phyloP scores from a whole-genome alignment of 1,284 basidiomycete species.

The Sparassis latifolia region DNA sequence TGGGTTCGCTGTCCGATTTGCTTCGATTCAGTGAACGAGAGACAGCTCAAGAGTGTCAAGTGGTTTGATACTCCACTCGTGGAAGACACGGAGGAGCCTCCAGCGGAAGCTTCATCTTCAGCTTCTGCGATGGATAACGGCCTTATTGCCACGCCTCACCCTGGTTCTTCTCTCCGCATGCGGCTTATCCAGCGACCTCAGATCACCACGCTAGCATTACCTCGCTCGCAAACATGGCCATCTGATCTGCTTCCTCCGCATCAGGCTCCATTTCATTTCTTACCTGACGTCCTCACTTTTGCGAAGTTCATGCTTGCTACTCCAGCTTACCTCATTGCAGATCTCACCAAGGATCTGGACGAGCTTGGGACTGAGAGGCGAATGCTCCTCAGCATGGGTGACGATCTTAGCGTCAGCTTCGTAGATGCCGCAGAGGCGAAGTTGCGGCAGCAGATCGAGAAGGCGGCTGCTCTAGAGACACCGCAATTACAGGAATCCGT shows the following conservation, averaged over 20 bases:
- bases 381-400: slow-evolving; percentile 56
- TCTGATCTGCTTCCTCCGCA: slow-evolving; percentile 88
- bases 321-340: slow-evolving; percentile 72
- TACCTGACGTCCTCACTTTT: slow-evolving; percentile 86
- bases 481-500: slow-evolving; percentile 48
- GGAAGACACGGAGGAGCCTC: slow-evolving; percentile 32
- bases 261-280: slow-evolving; percentile 91
- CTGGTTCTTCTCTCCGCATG: slow-evolving; percentile 68
- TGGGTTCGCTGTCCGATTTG: slow-evolving; percentile 95
- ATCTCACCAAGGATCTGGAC: slow-evolving; percentile 71
- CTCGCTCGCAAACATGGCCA: slow-evolving; percentile 89
- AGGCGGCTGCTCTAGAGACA: slow-evolving; percentile 71
- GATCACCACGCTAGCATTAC: slow-evolving; percentile 93
- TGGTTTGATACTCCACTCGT: slow-evolving; percentile 52
- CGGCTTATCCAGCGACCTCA: slow-evolving; percentile 90
- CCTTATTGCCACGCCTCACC: slow-evolving; percentile 33
- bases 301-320: slow-evolving; percentile 97
- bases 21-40: slow-evolving; percentile 87
- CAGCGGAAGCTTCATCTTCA: slow-evolving; percentile 38
- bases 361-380: slow-evolving; percentile 68
- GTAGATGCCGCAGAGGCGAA: slow-evolving; percentile 75
- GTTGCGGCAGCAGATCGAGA: slow-evolving; percentile 71
- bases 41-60: slow-evolving; percentile 89
- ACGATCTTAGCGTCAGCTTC: slow-evolving; percentile 76
- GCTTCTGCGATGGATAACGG: slow-evolving; percentile 30